Percentiles rank a stretch among this genome's conserved stretches.
Conservation (phyloP, 179 eudicot species). For the Drosera spatulata region DNA sequence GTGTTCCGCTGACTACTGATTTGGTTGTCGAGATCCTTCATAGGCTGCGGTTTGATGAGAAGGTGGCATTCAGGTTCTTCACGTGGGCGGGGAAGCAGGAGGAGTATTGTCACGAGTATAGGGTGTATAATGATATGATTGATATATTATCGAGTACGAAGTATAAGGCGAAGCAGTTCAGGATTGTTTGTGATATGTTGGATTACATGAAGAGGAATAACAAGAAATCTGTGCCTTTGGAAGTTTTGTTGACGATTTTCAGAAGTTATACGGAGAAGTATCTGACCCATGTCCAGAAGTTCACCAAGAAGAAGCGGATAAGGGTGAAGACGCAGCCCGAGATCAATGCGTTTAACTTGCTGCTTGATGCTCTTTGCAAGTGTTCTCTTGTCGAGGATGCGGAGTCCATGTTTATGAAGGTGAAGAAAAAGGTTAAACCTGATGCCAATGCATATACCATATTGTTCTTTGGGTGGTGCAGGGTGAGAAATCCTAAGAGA, state of each 20-base stretch:
- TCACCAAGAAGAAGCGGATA: constrained; percentile 67
- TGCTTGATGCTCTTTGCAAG: constrained; percentile 86
- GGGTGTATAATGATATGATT: constrained; percentile 71
- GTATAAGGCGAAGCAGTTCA: constrained; percentile 58
- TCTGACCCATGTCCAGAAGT: constrained; percentile 57
- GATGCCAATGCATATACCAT: constrained; percentile 57
- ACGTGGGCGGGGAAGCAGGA: constrained; percentile 76
- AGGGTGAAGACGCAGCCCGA: constrained; percentile 64
- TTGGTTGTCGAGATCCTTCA: constrained; percentile 47
- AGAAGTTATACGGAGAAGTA: constrained; percentile 67
- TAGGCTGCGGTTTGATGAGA: constrained; percentile 64
- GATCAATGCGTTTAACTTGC: constrained; percentile 66
- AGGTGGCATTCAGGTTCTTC: constrained; percentile 79
- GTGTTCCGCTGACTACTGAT: constrained; percentile 33
- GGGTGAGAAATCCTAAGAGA: constrained; percentile 60
- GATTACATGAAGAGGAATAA: constrained; percentile 80
- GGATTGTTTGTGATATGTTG: constrained; percentile 67
- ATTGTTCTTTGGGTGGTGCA: constrained; percentile 94
- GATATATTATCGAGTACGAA: constrained; percentile 77
- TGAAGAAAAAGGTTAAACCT: constrained; percentile 44
- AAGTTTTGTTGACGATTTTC: constrained; percentile 45
- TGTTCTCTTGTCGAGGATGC: constrained; percentile 72
- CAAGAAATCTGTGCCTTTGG: constrained; percentile 41
- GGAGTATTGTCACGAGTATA: constrained; percentile 45
- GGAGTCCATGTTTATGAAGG: constrained; percentile 45